Base-by-base conservation (phyloP, 129 eudicot species). In the Artemisia argyi region DNA sequence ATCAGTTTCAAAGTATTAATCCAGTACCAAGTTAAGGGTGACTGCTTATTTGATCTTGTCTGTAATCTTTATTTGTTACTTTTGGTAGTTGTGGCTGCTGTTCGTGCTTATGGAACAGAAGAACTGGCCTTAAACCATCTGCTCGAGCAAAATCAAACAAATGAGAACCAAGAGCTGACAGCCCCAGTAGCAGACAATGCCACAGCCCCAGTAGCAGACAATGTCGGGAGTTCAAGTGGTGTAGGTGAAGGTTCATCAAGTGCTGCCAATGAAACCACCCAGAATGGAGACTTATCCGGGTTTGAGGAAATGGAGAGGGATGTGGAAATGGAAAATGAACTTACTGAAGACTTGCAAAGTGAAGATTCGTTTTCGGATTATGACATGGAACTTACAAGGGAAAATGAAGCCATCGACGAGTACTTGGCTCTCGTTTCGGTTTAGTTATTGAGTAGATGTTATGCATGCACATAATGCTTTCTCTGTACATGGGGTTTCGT, bases 321-420 rank as follows among this genome's bases (percentile, higher is more conserved):
- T 51, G 83, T 65, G 57, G 93, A 94, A 76, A 94, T 94, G 90
- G 98, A 94, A 78, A 86, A 87, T 30, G 93, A 82, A 61, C 83
- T 94, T 2, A 86, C 92, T 9, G 84, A 39, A 50, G 90, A 85
- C 44, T 75, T 94, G n/a, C 85, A 74, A 30, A 79, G 59, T 2
- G 86, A 74, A 66, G 98, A 94, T 79, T 89, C 84, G 0, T 86
- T 82, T 64, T 82, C 97, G 0, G 97, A 94, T 73, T 94, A 94
- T 66, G 97, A 94, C 58, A 75, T 87, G 60, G 98, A 94, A 19
- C 89, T 94, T 24, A 84, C 92, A 6, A 84, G 80, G 73, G 98
- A 94, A 86, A 89, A 80, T 32, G 98, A 94, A 84, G 98, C 98
- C 72, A 80, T 94, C 3, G 84, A 72, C 3, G 97, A 94, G 88